Base-by-base conservation (phyloP, 2,329 filamentous ascomycete species). In the Aspergillus pseudoglaucus region DNA sequence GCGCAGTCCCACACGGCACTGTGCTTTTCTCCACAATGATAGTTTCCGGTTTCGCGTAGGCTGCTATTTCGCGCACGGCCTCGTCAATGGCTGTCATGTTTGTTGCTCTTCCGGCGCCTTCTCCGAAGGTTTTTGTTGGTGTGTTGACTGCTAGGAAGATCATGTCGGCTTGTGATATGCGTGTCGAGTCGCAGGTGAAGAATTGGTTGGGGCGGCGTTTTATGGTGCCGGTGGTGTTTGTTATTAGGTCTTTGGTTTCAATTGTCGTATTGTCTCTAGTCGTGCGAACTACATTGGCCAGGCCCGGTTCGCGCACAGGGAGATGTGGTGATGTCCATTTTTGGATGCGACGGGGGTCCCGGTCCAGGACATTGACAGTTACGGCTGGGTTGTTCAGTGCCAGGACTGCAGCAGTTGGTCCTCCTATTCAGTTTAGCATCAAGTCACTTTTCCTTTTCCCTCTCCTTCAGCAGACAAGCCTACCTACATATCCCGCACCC, bases 11-110 rank as follows among this genome's bases (percentile, higher is more conserved):
- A 63, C 84, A 88, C 2, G 87, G 87, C 22, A 90, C 87, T 0
- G 87, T 91, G 47, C 82, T 86, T 72, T 90, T 91, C 71, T 90
- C 87, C 17, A 90, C 87, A 44, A 91, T 81, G 47, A 90, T 87
- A 47, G 84, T 81, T 42, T 83, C 83, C 15, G 77, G 72, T 25
- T 77, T 81, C 3, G 86, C 84, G 52, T 83, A 74, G 54, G 79
- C 73, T 8, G 85, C 87, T 30, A 90, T 83, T 47, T 81, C 80
- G 44, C 78, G 75, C 1, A 81, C 82, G 5, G 85, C 86, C 15
- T 80, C 80, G 64, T 90, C 86, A 22, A 90, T 79, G 9, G 82
- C 81, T 1, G 80, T 81, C 71, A 90, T 80, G 57, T 90, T 85
- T 14, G 85, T 85, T 0, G 87, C 86, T 54, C 76, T 78, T 9